Evolutionary conservation across 306 rosid genomes (phyloP), one percentile per base, ranked within the genome.

Genomic region (Rosa lucieae): DNA sequence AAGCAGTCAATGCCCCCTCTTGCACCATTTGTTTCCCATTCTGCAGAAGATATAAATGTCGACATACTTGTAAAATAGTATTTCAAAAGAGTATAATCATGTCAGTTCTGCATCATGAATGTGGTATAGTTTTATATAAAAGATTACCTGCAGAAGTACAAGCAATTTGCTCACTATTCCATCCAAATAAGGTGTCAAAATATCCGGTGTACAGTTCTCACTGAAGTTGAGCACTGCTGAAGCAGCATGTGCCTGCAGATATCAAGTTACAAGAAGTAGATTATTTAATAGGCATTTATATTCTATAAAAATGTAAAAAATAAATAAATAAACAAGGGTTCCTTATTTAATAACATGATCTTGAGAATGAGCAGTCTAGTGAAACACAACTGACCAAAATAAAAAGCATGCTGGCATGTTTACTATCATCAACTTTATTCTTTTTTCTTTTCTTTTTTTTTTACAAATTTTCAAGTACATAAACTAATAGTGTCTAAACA

Each of bases 1-100:
- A 86, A 78, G 98, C 98, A 74, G 99, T 96, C 82, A 96, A 85
- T 67, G 99, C 99, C 43, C 99, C 99, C 83, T 96, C 99, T 89
- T 96, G 98, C 81, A 96, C 99, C 99, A 96, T 93, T 87, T 96
- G 99, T 85, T 93, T 96, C 66, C 98, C 97, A 79, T 93, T 93
- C 98, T 96, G 87, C 82, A 82, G 61, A 20, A 74, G 68, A 73
- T 68, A 85, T 20, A 78, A 61, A 77, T 29, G 75, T 76, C 35
- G 37, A 80, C 72, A 75, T 26, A 68, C 21, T 26, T 14, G 23
- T 53, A 21, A 66, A 29, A 49, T 70, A 10, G 68, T 55, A 15
- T 21, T 71, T 74, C 72, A 73, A 65, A 67, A 42, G 3, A 67
- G 70, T 66, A 81, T 18, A 23, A 48, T n/a, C 44, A 68, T 40